Conservation (phyloP, 106 monocot genomes). For the Dioscorea alata region DNA sequence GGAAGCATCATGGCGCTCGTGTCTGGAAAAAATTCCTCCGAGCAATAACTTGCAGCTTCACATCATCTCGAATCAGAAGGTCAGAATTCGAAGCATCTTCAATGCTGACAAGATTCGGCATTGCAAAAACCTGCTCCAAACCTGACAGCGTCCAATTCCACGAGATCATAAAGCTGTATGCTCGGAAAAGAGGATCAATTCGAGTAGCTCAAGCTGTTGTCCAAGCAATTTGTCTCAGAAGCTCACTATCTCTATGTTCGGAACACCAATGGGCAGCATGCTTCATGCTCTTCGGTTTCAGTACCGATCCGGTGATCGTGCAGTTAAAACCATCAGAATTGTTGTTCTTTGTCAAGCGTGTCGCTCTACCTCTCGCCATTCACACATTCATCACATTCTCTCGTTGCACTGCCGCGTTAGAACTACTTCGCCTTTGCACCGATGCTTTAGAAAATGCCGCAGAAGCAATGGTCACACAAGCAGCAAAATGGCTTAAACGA, state of each 20-base stretch:
- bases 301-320: conserved; percentile 45
- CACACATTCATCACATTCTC: conserved; percentile 75
- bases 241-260: conserved; percentile 44
- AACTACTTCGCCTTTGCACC: conserved; percentile 61
- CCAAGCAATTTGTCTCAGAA: conserved; percentile 50
- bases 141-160: conserved; percentile 65
- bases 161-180: conserved; percentile 66
- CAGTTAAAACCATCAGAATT: conserved; percentile 63
- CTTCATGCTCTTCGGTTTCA: conserved; percentile 73
- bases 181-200: conserved; percentile 44
- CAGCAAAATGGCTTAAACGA: conserved; percentile 53
- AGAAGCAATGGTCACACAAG: conserved; percentile 55
- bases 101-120: conserved; percentile 74
- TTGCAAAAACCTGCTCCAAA: conserved; percentile 50
- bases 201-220: conserved; percentile 59
- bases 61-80: conserved; percentile 36
- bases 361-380: conserved; percentile 67
- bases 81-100: conserved; percentile 81
- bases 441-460: conserved; percentile 58
- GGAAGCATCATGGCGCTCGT: conserved; percentile 28
- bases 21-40: conserved; percentile 39
- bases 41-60: conserved; percentile 33
- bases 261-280: conserved; percentile 91
- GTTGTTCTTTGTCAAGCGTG: conserved; percentile 39
- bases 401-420: conserved; percentile 69